A percentile compares a stretch with the other conserved stretches of the same genome.
Evolutionary conservation across 805 yeast species (phyloP).

Genomic region (Yamadazyma sp.): DNA sequence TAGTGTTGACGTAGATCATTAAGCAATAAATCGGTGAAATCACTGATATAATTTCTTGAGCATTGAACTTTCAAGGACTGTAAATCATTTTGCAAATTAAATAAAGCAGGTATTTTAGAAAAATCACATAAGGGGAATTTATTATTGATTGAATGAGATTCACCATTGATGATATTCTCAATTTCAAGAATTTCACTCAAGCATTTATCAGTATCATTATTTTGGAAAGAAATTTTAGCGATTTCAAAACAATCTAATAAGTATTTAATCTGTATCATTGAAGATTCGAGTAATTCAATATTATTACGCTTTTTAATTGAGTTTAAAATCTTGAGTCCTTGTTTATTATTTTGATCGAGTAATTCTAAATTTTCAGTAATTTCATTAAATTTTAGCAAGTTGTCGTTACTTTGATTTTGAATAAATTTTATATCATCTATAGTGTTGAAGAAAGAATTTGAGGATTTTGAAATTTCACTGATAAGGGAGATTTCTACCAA

Average conservation of each 20-base stretch:
- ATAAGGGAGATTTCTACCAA: constrained; percentile 78
- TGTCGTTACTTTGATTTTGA: constrained; percentile 48
- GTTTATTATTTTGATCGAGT: constrained; percentile 46
- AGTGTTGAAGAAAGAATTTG: constrained; percentile 81
- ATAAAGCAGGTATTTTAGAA: constrained; percentile 48
- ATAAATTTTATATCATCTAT: constrained; percentile 73
- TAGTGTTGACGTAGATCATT: constrained; percentile 62
- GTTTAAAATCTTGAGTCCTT: constrained; percentile 50
- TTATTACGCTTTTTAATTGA: constrained; percentile 53
- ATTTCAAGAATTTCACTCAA: constrained; percentile 55
- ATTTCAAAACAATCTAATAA: constrained; percentile 22
- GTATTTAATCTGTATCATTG: constrained; percentile 51
- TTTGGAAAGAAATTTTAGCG: constrained; percentile 40
- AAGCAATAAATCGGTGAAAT: constrained; percentile 54
- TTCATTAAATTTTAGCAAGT: constrained; percentile 45
- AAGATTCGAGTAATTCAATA: constrained; percentile 59
- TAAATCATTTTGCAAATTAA: constrained; percentile 49
- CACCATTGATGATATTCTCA: constrained; percentile 49
- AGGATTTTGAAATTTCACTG: constrained; percentile 78
- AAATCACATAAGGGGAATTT: constrained; percentile 39
- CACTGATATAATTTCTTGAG: constrained; percentile 62
- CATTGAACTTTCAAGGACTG: constrained; percentile 57
- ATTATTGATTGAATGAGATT: constrained; percentile 11
- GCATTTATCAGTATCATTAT: constrained; percentile 50
- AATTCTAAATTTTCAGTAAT: constrained; percentile 45